phyloP scores from a whole-genome alignment of 129 eudicot species.

The Saposhnikovia divaricata region DNA sequence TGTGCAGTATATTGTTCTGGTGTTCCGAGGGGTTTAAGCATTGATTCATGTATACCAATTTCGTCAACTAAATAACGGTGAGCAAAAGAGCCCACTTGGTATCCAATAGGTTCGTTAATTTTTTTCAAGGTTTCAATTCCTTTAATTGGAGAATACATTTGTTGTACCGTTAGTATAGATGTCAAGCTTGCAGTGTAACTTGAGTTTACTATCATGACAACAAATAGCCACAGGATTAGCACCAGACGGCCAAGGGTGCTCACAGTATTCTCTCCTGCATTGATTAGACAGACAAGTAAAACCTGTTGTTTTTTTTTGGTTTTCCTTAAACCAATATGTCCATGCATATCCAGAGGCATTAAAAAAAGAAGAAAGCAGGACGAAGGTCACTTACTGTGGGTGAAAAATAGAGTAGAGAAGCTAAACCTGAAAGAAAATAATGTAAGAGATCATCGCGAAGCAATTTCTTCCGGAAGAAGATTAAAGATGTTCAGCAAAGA shows the following conservation, averaged over 20 bases:
- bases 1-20: conserved; percentile 68
- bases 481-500: not conserved
- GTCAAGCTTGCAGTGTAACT: conserved; percentile 95
- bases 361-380: not conserved
- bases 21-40: conserved; percentile 64
- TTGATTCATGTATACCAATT: conserved; percentile 48
- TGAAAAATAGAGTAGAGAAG: conserved; percentile 75
- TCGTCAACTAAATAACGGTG: conserved; percentile 62
- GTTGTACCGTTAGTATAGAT: conserved; percentile 86
- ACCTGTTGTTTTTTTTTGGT: not conserved
- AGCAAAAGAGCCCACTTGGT: conserved; percentile 83
- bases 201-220: conserved; percentile 72
- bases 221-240: conserved; percentile 81
- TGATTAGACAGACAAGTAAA: conserved; percentile 8
- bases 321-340: not conserved
- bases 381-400: conserved; percentile 62
- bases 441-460: conserved; percentile 7
- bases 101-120: conserved; percentile 59
- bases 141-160: conserved; percentile 63
- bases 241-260: conserved; percentile 76
- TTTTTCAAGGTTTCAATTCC: conserved; percentile 57
- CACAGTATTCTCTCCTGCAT: conserved; percentile 73
- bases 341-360: not conserved
- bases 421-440: conserved; percentile 63
- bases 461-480: not conserved